A percentile compares a stretch with the other conserved stretches of the same genome.
Evolutionary conservation across 73 alveolate genomes (phyloP).

Genomic region (Paramecium caudatum): DNA sequence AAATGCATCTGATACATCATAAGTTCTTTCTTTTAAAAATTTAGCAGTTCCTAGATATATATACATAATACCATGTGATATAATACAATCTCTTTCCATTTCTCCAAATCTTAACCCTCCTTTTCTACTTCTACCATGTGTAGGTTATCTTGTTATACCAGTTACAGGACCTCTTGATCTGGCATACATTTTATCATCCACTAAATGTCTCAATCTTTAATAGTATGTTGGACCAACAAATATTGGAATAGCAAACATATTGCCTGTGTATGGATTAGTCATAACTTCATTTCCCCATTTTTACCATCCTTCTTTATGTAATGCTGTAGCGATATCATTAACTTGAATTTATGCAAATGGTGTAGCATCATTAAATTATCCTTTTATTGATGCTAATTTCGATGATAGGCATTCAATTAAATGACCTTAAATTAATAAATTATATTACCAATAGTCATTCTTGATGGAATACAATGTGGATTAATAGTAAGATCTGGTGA

Average conservation of each 20-base stretch:
- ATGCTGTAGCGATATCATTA: constrained; percentile 93
- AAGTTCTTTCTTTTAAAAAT: constrained; percentile 96
- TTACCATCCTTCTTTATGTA: constrained; percentile 95
- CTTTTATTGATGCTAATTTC: constrained; percentile 92
- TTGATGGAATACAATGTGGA: constrained; percentile 99
- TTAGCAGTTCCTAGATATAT: constrained; percentile 70
- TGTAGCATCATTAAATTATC: constrained; percentile 98
- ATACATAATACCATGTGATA: constrained; percentile 94
- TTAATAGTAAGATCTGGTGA: constrained; percentile 98
- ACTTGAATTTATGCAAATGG: constrained; percentile 96
- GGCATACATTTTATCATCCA: constrained; percentile 99
- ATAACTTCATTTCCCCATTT: constrained; percentile 97
- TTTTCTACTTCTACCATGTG: constrained; percentile 99
- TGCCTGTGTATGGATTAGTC: constrained; percentile 99
- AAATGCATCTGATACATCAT: constrained; percentile 98
- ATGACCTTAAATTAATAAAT: constrained; percentile 84
- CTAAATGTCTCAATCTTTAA: constrained; percentile 99
- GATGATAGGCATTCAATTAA: constrained; percentile 98
- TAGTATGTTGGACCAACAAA: constrained; percentile 99
- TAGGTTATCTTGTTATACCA: constrained; percentile 98
- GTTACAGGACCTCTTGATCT: constrained; percentile 98
- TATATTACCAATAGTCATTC: constrained; percentile 98
- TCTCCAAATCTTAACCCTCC: constrained; percentile 99
- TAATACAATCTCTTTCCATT: constrained; percentile 99
- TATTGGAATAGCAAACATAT: constrained; percentile 92